These are phyloP conservation scores for Suaeda aralocaspica DNA, from an alignment of 148 eudicot species.

Conservation along the genomic window DNA sequence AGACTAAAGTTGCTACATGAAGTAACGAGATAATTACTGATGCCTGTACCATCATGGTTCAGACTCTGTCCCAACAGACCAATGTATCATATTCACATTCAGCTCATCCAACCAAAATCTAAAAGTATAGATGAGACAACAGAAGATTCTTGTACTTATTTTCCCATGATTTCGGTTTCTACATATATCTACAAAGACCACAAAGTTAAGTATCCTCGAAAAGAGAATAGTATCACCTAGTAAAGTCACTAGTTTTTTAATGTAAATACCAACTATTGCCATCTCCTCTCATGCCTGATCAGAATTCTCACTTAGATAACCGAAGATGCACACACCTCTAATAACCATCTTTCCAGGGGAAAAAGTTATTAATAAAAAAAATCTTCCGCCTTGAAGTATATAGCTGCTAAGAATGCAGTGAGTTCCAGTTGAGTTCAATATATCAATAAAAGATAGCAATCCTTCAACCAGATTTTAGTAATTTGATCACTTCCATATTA, in stretches of 20 bases:
- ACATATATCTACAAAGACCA: not conserved
- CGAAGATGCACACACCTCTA: not conserved
- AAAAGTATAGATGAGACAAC: not conserved
- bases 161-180: not conserved
- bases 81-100: not conserved
- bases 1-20: not conserved
- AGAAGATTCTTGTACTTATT: too few species aligned
- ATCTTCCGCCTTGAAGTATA: not conserved
- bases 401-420: not conserved
- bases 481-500: not conserved
- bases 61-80: not conserved
- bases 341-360: too few species aligned
- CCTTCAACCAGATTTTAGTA: not conserved
- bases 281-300: not conserved
- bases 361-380: not conserved
- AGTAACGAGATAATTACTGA: not conserved
- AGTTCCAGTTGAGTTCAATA: not conserved
- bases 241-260: not conserved
- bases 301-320: not conserved
- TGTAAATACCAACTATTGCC: not conserved
- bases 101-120: not conserved
- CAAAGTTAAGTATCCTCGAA: not conserved
- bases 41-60: not conserved
- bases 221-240: not conserved
- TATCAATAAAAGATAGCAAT: not conserved